These are phyloP conservation scores for Dactylellina haptotyla DNA, from an alignment of 2,329 filamentous ascomycete species.

Conservation along the genomic window DNA sequence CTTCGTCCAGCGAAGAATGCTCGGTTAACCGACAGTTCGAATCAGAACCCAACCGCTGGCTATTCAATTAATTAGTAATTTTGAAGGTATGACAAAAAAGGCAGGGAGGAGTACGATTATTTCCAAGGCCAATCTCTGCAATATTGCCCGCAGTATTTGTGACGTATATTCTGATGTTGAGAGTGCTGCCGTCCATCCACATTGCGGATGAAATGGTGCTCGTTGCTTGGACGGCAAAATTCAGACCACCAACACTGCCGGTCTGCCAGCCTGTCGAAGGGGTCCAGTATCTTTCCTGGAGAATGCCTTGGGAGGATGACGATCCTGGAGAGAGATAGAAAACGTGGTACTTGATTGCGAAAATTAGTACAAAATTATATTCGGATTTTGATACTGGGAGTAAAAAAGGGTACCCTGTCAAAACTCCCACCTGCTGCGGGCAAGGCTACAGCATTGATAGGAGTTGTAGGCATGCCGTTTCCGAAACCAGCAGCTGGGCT, in stretches of 20 bases:
- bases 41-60: slow-evolving; percentile 1
- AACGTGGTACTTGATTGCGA: slow-evolving; percentile 1
- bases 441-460: neutral
- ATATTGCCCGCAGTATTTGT: slow-evolving; percentile 10
- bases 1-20: too few relatives aligned
- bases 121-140: slow-evolving; percentile 5
- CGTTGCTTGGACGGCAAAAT: neutral
- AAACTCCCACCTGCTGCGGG: slow-evolving; percentile 6
- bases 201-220: neutral
- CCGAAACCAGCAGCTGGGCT: neutral
- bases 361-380: neutral
- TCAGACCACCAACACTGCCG: neutral
- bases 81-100: neutral
- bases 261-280: neutral
- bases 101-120: neutral
- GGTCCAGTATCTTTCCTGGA: slow-evolving; percentile 15
- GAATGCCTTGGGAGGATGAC: neutral
- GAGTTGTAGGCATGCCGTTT: slow-evolving; percentile 7
- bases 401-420: neutral
- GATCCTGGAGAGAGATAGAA: slow-evolving; percentile 9
- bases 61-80: neutral
- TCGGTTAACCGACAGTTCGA: neutral
- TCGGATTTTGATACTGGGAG: neutral
- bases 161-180: slow-evolving; percentile 11
- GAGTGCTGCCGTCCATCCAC: neutral